Evolutionary conservation across 208 protist species (phyloP), one percentile per base, ranked within the genome.

Genomic region (Acanthamoeba polyphaga): DNA sequence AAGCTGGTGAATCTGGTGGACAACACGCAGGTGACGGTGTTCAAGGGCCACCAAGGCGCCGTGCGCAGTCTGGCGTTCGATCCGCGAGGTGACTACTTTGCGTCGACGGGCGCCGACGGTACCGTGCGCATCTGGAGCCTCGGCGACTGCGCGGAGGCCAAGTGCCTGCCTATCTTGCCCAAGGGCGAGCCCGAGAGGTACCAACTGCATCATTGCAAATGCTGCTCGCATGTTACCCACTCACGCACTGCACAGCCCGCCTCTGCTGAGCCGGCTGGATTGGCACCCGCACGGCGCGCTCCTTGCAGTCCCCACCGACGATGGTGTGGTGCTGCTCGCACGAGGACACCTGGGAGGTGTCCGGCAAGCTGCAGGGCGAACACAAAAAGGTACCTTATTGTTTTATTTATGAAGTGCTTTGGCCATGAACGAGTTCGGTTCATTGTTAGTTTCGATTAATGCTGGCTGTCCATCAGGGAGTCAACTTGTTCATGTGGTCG

Each of bases 41-140:
- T 87, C 46, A 87, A 87, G 78, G 78, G 78, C 8, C 78, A 87
- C 51, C 78, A 87, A 49, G 78, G 78, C 6, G 49, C 46, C 38
- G 78, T 87, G 38, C 78, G 78, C 78, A 87, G 78, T 62, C 78
- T 87, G 17, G 78, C 78, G 46, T 87, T 87, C 49, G 78, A 87
- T 15, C 78, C 78, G 27, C 17, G 29, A 0, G 78, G 78, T 2
- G 78, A 87, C 22, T 87, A 87, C 78, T 87, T 87, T 32, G 78
- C 78, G 9, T 87, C 78, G 22, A 24, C 78, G 15, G 78, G 78
- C 19, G 78, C 78, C 46, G 78, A 87, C 51, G 78, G 78, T 49
- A 87, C 78, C 9, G 78, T 87, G 19, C 78, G 78, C 29, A 60
- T 87, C 22, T 87, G 78, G 78, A 87, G 78, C 78, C 49, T 87